Conservation (phyloP, 1,284 basidiomycete species). For the Lignosus rhinocerotis region DNA sequence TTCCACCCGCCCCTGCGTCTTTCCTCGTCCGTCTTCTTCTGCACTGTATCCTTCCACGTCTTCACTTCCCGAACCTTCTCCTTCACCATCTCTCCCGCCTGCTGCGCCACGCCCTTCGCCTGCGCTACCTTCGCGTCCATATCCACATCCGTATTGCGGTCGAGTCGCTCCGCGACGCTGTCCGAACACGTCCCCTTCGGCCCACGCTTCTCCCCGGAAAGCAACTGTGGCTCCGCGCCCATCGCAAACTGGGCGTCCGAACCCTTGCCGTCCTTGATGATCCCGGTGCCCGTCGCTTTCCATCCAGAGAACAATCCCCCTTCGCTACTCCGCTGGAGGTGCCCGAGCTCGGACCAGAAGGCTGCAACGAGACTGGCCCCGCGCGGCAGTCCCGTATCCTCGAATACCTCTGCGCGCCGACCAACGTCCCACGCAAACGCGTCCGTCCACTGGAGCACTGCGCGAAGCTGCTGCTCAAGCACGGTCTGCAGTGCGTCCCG, state of each 20-base stretch:
- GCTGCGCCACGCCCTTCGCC: slow-evolving; percentile 28
- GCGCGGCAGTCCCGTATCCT: slow-evolving; percentile 55
- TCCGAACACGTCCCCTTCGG: slow-evolving; percentile 57
- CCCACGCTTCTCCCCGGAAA: slow-evolving; percentile 62
- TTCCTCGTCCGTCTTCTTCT: slow-evolving; percentile 47
- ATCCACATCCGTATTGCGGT: slow-evolving; percentile 19
- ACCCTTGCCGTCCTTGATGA: slow-evolving; percentile 49
- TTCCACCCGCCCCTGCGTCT: slow-evolving; percentile 46
- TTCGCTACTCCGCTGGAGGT: slow-evolving; percentile 41
- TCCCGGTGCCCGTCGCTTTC: slow-evolving; percentile 59
- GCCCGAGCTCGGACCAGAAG: slow-evolving; percentile 65
- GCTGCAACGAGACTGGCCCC: slow-evolving; percentile 53
- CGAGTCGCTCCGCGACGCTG: slow-evolving; percentile 38
- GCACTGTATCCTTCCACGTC: slow-evolving; percentile 48
- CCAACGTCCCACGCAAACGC: slow-evolving; percentile 57
- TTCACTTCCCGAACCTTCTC: slow-evolving; percentile 42
- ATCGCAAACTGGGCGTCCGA: slow-evolving; percentile 51
- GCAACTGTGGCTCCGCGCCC: slow-evolving; percentile 70
- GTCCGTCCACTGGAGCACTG: slow-evolving; percentile 51
- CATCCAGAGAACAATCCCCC: slow-evolving; percentile 44
- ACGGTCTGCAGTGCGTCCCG: slow-evolving; percentile 57
- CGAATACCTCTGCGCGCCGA: slow-evolving; percentile 58
- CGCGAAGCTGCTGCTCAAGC: slow-evolving; percentile 53
- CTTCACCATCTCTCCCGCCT: slow-evolving; percentile 35
- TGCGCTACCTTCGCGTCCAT: slow-evolving; percentile 16